A percentile compares a stretch with the other conserved stretches of the same genome.
Evolutionary conservation across 495 filamentous ascomycete species (phyloP).

Genomic region (Tuber magnatum): DNA sequence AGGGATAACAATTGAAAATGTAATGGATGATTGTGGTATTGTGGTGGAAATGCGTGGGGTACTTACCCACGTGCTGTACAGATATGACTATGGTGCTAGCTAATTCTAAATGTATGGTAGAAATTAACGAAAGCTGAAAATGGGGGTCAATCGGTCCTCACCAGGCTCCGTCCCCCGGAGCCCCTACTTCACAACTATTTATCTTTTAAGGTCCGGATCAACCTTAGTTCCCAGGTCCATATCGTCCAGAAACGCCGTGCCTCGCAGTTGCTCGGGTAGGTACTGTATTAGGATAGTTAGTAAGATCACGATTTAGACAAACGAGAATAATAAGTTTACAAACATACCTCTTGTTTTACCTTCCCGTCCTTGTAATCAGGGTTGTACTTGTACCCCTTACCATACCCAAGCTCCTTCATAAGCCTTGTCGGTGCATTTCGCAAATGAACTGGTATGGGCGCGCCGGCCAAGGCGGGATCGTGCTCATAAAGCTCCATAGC

Average conservation of each 20-base stretch:
- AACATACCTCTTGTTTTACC: slow-evolving; percentile 62
- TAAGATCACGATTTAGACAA: not conserved
- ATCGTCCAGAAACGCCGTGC: slow-evolving; percentile 70
- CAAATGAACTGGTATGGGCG: slow-evolving; percentile 80
- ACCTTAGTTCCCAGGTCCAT: slow-evolving; percentile 68
- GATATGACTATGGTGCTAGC: not conserved
- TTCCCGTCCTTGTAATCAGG: slow-evolving; percentile 78
- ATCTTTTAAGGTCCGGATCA: slow-evolving; percentile 53
- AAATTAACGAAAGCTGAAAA: not conserved
- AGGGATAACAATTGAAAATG: not conserved
- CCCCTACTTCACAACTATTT: not conserved
- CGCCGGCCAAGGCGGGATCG: slow-evolving; percentile 69
- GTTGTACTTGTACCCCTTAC: slow-evolving; percentile 92
- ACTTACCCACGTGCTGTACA: not conserved
- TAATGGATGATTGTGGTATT: not conserved
- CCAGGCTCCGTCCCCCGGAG: not conserved
- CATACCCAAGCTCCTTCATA: slow-evolving; percentile 89
- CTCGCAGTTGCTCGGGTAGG: slow-evolving; percentile 64
- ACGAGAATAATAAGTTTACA: not conserved
- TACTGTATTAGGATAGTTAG: slow-evolving; percentile 46
- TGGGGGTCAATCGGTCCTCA: not conserved
- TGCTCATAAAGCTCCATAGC: slow-evolving; percentile 60
- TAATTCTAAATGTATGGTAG: not conserved
- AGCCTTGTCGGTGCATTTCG: slow-evolving; percentile 83
- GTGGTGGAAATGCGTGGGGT: not conserved